A percentile compares a stretch with the other conserved stretches of the same genome.
Conservation (phyloP, 2,329 filamentous ascomycete genomes). For the Fusarium sp. region DNA sequence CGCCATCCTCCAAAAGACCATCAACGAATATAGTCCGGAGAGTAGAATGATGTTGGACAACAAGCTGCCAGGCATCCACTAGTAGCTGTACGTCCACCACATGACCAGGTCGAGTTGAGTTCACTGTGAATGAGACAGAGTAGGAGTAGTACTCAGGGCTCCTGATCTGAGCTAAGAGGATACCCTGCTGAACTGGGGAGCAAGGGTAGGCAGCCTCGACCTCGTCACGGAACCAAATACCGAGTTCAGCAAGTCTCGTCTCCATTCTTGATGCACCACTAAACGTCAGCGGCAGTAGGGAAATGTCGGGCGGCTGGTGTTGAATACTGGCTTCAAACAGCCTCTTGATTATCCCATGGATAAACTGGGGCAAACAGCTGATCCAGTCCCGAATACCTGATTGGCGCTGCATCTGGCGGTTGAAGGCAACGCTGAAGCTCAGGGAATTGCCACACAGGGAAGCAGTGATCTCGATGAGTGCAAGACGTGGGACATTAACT, state of each 20-base stretch:
- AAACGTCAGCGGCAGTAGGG: conserved; percentile 23
- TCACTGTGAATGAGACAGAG: conserved; percentile 33
- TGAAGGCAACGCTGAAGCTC: conserved; percentile 24
- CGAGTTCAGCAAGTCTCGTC: background rate
- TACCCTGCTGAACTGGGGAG: conserved; percentile 40
- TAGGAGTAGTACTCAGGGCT: conserved; percentile 36
- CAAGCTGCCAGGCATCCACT: conserved; percentile 33
- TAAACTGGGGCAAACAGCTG: background rate
- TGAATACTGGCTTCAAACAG: background rate
- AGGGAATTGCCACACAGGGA: background rate
- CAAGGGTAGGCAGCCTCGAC: conserved; percentile 40
- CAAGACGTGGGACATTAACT: conserved; percentile 20
- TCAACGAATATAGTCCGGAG: conserved; percentile 43
- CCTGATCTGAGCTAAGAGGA: conserved; percentile 37
- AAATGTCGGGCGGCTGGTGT: background rate
- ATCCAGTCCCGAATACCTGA: background rate
- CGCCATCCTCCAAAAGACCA: conserved; percentile 8
- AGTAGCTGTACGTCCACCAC: conserved; percentile 14
- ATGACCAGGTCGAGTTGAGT: background rate
- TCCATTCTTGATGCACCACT: background rate
- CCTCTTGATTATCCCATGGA: background rate
- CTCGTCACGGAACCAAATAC: background rate
- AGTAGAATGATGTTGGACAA: conserved; percentile 36
- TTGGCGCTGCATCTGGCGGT: conserved; percentile 16
- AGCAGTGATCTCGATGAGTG: conserved; percentile 34